Conservation (phyloP, 441 rosid species). For the Brassica balearica region DNA sequence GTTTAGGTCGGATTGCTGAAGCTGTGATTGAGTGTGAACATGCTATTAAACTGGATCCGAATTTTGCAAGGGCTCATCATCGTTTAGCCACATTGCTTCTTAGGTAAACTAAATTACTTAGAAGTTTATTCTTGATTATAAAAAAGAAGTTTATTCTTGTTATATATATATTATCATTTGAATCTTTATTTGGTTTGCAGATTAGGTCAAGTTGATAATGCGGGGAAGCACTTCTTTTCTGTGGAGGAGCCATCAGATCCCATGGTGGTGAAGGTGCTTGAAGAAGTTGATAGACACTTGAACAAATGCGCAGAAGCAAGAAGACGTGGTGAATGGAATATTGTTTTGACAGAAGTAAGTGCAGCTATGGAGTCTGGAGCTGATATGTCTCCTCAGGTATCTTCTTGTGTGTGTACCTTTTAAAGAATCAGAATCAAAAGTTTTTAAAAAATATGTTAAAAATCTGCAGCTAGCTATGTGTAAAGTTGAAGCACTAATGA, state of each 20-base stretch:
- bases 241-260: conserved; percentile 64
- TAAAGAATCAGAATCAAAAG: neutral
- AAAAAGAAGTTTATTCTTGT: neutral
- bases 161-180: neutral
- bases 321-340: conserved; percentile 68
- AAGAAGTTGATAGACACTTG: conserved; percentile 71
- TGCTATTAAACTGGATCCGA: conserved; percentile 73
- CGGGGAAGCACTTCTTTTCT: conserved; percentile 60
- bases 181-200: conserved; percentile 50
- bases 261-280: conserved; percentile 60
- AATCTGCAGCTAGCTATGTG: conserved; percentile 84
- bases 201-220: conserved; percentile 80
- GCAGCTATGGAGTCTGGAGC: conserved; percentile 81
- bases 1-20: conserved; percentile 63
- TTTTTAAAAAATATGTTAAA: conserved; percentile 24
- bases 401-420: conserved; percentile 15
- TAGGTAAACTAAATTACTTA: conserved; percentile 45
- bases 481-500: conserved; percentile 83
- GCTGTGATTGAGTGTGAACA: conserved; percentile 80
- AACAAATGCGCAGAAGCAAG: conserved; percentile 74
- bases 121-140: neutral
- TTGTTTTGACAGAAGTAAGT: conserved; percentile 66
- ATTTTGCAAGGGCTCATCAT: conserved; percentile 72
- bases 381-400: conserved; percentile 79
- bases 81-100: conserved; percentile 70